Evolutionary conservation across 1,284 basidiomycete genomes (phyloP).

Genomic region (Ganoderma multipileum): DNA sequence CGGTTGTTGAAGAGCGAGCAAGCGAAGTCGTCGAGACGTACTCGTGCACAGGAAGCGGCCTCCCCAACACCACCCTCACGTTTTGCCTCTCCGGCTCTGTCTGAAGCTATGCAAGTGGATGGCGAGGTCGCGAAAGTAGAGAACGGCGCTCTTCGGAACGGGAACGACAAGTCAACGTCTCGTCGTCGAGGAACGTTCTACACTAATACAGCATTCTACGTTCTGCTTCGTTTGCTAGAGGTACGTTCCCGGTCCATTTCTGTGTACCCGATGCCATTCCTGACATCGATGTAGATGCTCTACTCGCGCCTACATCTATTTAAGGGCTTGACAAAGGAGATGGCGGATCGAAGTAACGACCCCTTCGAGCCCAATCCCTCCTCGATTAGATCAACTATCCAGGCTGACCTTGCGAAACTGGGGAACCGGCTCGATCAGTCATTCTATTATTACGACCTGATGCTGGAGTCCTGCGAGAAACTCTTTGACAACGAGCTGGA

Average conservation of each 20-base stretch:
- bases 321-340: slow-evolving; percentile 71
- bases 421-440: slow-evolving; percentile 32
- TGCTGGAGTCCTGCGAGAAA: slow-evolving; percentile 89
- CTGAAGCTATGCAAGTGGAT: slow-evolving; percentile 51
- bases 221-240: slow-evolving; percentile 84
- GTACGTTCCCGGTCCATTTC: slow-evolving; percentile 49
- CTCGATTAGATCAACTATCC: slow-evolving; percentile 45
- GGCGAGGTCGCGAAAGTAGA: slow-evolving; percentile 30
- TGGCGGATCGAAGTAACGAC: slow-evolving; percentile 44
- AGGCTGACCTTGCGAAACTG: slow-evolving; percentile 33
- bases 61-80: slow-evolving; percentile 50
- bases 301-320: slow-evolving; percentile 87
- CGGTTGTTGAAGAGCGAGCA: slow-evolving; percentile 80
- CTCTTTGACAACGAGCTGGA: slow-evolving; percentile 95
- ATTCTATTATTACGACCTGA: slow-evolving; percentile 79
- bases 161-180: slow-evolving; percentile 36
- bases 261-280: background rate
- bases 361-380: slow-evolving; percentile 37
- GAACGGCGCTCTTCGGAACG: slow-evolving; percentile 21
- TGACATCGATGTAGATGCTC: slow-evolving; percentile 61
- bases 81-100: slow-evolving; percentile 61
- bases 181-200: slow-evolving; percentile 77
- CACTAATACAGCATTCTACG: slow-evolving; percentile 90
- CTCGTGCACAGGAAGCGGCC: slow-evolving; percentile 54
- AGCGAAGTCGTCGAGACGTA: slow-evolving; percentile 71